Percentiles rank a stretch among this genome's conserved stretches.
These are phyloP conservation scores for Glomus cerebriforme DNA, from an alignment of 192 early-diverging fungal genomes.

Conservation along the genomic window DNA sequence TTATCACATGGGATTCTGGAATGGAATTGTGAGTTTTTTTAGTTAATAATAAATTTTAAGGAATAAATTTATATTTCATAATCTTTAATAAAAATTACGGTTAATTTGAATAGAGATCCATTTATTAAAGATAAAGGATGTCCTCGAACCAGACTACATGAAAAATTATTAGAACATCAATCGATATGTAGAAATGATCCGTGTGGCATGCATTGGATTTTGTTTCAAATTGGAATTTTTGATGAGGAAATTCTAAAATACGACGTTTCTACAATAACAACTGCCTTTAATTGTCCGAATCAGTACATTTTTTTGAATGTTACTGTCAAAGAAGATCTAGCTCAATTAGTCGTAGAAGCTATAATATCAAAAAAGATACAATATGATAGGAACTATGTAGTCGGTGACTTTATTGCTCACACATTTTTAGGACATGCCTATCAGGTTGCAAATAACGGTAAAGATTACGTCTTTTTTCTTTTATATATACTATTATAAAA, in stretches of 20 bases:
- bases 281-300: slow-evolving; percentile 3
- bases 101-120: background rate
- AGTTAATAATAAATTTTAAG: background rate
- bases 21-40: background rate
- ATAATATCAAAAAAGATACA: background rate
- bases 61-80: background rate
- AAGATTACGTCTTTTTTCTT: too few relatives aligned
- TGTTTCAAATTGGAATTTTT: slow-evolving; percentile 10
- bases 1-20: slow-evolving; percentile 6
- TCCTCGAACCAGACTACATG: background rate
- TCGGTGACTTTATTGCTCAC: background rate
- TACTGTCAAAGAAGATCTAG: slow-evolving; percentile 11
- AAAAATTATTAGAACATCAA: background rate
- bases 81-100: background rate
- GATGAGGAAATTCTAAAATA: slow-evolving; percentile 1
- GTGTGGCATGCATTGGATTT: background rate
- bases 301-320: slow-evolving; percentile 7
- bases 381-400: background rate
- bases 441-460: slow-evolving; percentile 22
- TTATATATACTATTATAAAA: too few relatives aligned
- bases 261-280: slow-evolving; percentile 17
- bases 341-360: background rate
- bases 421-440: background rate
- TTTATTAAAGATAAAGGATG: slow-evolving; percentile 3
- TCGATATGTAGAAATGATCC: too few relatives aligned